Conservation (phyloP, 1,284 basidiomycete genomes). For the Pseudozyma tsukubaensis region DNA sequence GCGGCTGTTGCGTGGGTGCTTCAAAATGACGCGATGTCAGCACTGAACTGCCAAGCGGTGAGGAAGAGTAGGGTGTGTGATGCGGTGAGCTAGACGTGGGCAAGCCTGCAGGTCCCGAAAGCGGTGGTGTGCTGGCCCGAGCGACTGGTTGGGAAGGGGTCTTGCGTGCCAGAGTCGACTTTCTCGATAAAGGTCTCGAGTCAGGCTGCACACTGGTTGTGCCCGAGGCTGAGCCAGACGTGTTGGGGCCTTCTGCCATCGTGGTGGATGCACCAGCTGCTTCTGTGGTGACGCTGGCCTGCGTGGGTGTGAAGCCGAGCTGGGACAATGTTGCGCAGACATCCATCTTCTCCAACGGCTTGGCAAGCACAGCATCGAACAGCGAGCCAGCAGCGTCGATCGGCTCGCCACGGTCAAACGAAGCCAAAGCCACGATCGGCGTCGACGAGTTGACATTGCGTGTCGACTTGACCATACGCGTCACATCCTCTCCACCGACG, state of each 20-base stretch:
- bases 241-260: not conserved
- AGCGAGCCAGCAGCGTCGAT: slow-evolving; percentile 70
- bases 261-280: slow-evolving; percentile 1
- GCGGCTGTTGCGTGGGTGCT: slow-evolving; percentile 18
- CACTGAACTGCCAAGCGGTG: slow-evolving; percentile 41
- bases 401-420: slow-evolving; percentile 62
- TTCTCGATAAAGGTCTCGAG: slow-evolving; percentile 41
- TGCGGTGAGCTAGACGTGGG: slow-evolving; percentile 23
- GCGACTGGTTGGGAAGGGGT: slow-evolving; percentile 22
- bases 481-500: slow-evolving; percentile 90
- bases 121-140: slow-evolving; percentile 29
- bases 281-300: slow-evolving; percentile 16
- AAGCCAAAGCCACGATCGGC: slow-evolving; percentile 85
- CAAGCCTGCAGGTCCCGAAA: not conserved
- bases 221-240: slow-evolving; percentile 20
- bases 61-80: slow-evolving; percentile 42
- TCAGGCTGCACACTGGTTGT: slow-evolving; percentile 34
- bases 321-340: slow-evolving; percentile 50
- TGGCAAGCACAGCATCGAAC: slow-evolving; percentile 63
- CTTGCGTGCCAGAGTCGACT: slow-evolving; percentile 37
- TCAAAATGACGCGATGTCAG: slow-evolving; percentile 37
- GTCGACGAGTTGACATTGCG: slow-evolving; percentile 87
- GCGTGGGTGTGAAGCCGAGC: slow-evolving; percentile 53
- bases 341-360: slow-evolving; percentile 60
- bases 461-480: slow-evolving; percentile 92